phyloP scores from a whole-genome alignment of 768 basidiomycete species.

The Brasilioporus rufonigricans region DNA sequence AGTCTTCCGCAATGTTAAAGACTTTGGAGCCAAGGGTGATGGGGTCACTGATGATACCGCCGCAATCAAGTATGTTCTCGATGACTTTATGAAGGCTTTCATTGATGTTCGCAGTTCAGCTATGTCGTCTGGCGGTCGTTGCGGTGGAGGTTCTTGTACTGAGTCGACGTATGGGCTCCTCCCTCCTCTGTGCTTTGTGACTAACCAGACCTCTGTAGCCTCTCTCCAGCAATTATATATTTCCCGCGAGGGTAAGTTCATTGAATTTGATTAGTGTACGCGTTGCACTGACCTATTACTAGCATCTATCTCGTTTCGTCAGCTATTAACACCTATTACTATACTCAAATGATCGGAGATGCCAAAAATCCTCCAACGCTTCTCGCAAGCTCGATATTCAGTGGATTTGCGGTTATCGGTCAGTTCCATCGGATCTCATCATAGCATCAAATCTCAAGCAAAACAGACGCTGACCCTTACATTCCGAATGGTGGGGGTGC shows the following conservation, averaged over 20 bases:
- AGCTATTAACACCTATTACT: slow-evolving; percentile 69
- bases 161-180: slow-evolving; percentile 47
- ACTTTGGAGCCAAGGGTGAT: slow-evolving; percentile 53
- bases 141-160: slow-evolving; percentile 45
- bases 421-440: background rate
- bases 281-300: slow-evolving; percentile 2
- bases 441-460: background rate
- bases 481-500: slow-evolving; percentile 47
- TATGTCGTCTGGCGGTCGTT: slow-evolving; percentile 60
- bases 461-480: slow-evolving; percentile 70
- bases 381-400: slow-evolving; percentile 56
- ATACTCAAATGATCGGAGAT: slow-evolving; percentile 77
- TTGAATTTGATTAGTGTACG: background rate
- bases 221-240: slow-evolving; percentile 67
- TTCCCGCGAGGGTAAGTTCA: slow-evolving; percentile 62
- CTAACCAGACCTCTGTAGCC: background rate
- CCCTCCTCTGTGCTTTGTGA: background rate
- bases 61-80: slow-evolving; percentile 58
- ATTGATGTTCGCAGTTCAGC: slow-evolving; percentile 45
- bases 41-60: slow-evolving; percentile 73
- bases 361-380: slow-evolving; percentile 65
- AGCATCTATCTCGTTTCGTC: slow-evolving; percentile 68
- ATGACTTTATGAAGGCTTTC: background rate
- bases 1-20: slow-evolving; percentile 77
- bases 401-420: slow-evolving; percentile 77